Conservation (phyloP, 306 rosid species). For the Vigna trinervia region DNA sequence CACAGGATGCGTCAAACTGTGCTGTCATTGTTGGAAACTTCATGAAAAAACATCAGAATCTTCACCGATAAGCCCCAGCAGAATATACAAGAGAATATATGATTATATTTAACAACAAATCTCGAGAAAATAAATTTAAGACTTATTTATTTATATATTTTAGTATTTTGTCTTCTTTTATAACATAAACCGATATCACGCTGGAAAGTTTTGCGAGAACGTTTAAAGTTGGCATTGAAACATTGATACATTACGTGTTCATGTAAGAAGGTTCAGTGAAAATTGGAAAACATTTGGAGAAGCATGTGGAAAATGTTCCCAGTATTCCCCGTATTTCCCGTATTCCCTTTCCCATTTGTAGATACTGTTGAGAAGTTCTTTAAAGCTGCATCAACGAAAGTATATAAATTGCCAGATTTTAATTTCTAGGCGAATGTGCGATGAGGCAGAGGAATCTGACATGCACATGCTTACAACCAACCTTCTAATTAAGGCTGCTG, state of each 20-base stretch:
- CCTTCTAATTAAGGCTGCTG: slow-evolving; percentile 34
- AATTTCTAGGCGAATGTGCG: slow-evolving; percentile 1
- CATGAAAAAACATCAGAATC: too few species aligned
- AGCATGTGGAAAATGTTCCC: neutral
- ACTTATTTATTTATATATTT: too few species aligned
- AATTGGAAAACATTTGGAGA: neutral
- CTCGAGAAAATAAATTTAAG: too few species aligned
- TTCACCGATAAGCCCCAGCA: too few species aligned
- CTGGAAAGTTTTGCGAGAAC: neutral
- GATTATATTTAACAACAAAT: too few species aligned
- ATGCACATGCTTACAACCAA: slow-evolving; percentile 24
- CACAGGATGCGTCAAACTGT: neutral
- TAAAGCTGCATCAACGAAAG: slow-evolving; percentile 4
- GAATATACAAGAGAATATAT: too few species aligned
- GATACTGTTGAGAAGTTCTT: neutral
- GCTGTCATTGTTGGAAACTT: neutral
- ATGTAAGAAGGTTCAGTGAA: neutral
- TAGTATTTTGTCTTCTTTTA: too few species aligned
- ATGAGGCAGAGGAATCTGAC: slow-evolving; percentile 30
- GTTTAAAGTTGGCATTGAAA: neutral
- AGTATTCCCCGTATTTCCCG: neutral
- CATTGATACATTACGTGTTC: neutral
- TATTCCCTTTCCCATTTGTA: neutral
- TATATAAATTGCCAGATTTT: neutral
- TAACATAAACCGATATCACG: neutral